A percentile compares a stretch with the other conserved stretches of the same genome.
phyloP scores from a whole-genome alignment of 2,329 filamentous ascomycete genomes.

The Berkeleyomyces rouxiae region DNA sequence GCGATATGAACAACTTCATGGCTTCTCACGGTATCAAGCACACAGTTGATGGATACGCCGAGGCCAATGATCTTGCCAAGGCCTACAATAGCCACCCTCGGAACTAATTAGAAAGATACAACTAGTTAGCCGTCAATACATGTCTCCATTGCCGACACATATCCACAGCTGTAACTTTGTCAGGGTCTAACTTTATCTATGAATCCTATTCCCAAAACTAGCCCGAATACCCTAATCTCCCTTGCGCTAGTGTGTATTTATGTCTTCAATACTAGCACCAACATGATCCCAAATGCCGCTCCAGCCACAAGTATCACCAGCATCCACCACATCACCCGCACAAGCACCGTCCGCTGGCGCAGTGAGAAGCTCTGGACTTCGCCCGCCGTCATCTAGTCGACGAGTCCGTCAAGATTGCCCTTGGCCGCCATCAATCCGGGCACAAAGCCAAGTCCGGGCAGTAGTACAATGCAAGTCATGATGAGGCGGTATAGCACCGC shows the following conservation, averaged over 20 bases:
- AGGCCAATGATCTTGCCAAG: background rate
- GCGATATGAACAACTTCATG: background rate
- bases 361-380: constrained; percentile 3
- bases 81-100: background rate
- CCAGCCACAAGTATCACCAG: constrained; percentile 2
- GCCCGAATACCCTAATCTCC: background rate
- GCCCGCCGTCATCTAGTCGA: background rate
- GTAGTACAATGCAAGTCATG: background rate
- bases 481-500: constrained; percentile 3
- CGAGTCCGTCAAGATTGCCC: constrained; percentile 1
- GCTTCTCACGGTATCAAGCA: background rate
- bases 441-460: constrained; percentile 3
- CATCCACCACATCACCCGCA: constrained; percentile 6
- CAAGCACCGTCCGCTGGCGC: constrained; percentile 4
- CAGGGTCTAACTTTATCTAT: background rate
- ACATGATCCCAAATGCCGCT: constrained; percentile 8
- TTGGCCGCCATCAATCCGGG: constrained; percentile 1
- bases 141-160: no score
- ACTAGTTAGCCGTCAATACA: no score
- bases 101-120: no score
- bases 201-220: background rate
- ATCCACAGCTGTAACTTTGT: no score
- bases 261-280: background rate
- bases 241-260: background rate
- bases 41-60: background rate